Base-by-base conservation (phyloP, 1,139 yeast species). In the Hyphopichia burtonii region DNA sequence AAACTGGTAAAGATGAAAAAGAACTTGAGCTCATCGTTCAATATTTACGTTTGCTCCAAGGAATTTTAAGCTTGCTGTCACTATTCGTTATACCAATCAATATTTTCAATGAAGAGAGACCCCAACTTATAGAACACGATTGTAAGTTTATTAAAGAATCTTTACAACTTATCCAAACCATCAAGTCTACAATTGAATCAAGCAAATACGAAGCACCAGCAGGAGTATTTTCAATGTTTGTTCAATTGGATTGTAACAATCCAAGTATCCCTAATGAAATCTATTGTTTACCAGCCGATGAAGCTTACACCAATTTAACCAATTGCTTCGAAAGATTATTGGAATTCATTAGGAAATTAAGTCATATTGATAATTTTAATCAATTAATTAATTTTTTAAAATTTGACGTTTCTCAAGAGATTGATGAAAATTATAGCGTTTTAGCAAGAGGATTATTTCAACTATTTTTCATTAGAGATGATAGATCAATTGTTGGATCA, bases 401-500 rank as follows among this genome's bases (percentile, higher is more conserved):
- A n/a, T 63, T 52, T 44, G 66, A 65, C 36, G 55, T 74, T 19
- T 62, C 63, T 32, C 49, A 53, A 36, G 53, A 57, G 11, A 56
- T 63, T 20, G 47, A 53, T 8, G 41, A 65, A 3, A 56, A 61
- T 38, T 81, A 52, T 32, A 64, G 80, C 52, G 82, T 80, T 2
- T 58, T 85, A 17, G 71, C 83, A 1, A 68, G 91, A 45, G 86
- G 86, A 2, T 53, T 82, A 18, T 75, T 83, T 51, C 86, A 84
- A 45, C 59, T 83, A 30, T 82, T 75, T 52, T 63, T 83, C 19
- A 65, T 84, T 5, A 65, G 88, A 44, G 86, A 83, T 54, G 82
- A 83, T 55, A 75, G 74, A 41, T 64, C 80, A 2, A 66, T 85
- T 1, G 52, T 79, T 40, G 75, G 72, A 38, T 56, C 45, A 38